Base-by-base conservation (phyloP, 2,329 filamentous ascomycete genomes). In the Epichloe sp. region DNA sequence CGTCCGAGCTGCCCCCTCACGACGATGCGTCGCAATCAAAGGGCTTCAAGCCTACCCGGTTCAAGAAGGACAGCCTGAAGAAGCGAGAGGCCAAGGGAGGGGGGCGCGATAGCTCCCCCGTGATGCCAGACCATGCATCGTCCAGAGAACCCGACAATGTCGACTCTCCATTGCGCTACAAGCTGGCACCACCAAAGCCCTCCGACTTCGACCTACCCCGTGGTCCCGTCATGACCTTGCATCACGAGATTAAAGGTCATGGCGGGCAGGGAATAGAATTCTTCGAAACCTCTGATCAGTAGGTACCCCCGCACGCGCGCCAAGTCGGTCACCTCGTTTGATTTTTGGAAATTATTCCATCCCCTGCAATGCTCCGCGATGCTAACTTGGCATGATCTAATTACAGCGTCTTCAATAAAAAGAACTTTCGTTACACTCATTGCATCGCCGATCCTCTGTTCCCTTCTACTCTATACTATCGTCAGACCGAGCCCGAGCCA, bases 361-460 rank as follows among this genome's bases (percentile, higher is more conserved):
- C 31, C 26, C 31, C 8, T 4, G 26, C 23, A 6, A 43, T 35
- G 31, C 15, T 34, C 12, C 49, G 55, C 19, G 8, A 41, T 45
- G 23, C 50, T 55, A 58, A 51, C 17, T 10, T 10, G 5, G 4
- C 44, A 3, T 11, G 17, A 44, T 15, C 2, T 43, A 79, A 48
- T 31, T 19, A 26, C 41, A 80, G 78, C 61, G 77, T 80, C 15
- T 78, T 72, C 52, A 84, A 83, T 57, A 82, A 83, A 59, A 82
- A 80, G 60, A 79, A 84, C 51, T 97, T 91, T 65, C 85, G 88
- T 53, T 97, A 97, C 65, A 86, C 83, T 35, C 86, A 90, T 60
- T 94, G 88, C 64, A 90, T 96, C 57, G 88, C 89, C 58, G 90
- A 96, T 58, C 88, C 89, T 1, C 75, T 79, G 19, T 95, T 96